Percentiles rank a stretch among this genome's conserved stretches.
These are phyloP conservation scores for Chloris gayana DNA, from an alignment of 176 grass and related monocot genomes.

Conservation along the genomic window DNA sequence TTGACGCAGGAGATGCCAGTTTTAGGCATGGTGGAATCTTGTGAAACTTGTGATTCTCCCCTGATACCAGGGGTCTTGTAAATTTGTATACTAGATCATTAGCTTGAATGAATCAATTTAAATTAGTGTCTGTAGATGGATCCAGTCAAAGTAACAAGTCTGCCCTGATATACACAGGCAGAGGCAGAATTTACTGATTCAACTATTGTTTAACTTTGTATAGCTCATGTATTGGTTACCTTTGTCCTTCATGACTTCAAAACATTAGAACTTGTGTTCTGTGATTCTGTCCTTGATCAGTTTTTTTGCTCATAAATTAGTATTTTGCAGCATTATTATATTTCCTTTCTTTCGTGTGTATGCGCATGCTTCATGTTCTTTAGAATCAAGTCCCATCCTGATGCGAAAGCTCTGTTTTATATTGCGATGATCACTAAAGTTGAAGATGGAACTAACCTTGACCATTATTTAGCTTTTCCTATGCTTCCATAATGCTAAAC, in stretches of 20 bases:
- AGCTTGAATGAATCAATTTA: constrained; percentile 50
- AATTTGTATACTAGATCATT: constrained; percentile 87
- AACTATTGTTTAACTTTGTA: constrained; percentile 43
- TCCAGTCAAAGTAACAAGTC: constrained; percentile 45
- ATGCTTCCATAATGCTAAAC: not conserved
- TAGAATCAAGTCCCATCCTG: not conserved
- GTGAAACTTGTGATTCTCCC: constrained; percentile 50
- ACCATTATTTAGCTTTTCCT: not conserved
- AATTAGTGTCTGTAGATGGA: constrained; percentile 47
- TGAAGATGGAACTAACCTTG: no score
- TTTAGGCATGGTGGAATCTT: constrained; percentile 80
- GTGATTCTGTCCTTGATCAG: constrained; percentile 14
- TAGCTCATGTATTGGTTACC: constrained; percentile 33
- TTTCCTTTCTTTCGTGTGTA: not conserved
- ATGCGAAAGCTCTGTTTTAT: no score
- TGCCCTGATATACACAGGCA: constrained; percentile 45
- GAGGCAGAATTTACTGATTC: constrained; percentile 51
- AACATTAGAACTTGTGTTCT: constrained; percentile 25
- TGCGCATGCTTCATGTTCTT: no score
- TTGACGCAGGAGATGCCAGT: constrained; percentile 56
- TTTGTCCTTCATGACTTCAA: constrained; percentile 9
- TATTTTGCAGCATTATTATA: not conserved
- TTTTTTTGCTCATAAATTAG: constrained; percentile 13
- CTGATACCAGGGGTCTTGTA: constrained; percentile 61
- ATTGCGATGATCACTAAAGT: no score